These are phyloP conservation scores for Boletellus sp. DNA, from an alignment of 768 basidiomycete genomes.

Conservation along the genomic window DNA sequence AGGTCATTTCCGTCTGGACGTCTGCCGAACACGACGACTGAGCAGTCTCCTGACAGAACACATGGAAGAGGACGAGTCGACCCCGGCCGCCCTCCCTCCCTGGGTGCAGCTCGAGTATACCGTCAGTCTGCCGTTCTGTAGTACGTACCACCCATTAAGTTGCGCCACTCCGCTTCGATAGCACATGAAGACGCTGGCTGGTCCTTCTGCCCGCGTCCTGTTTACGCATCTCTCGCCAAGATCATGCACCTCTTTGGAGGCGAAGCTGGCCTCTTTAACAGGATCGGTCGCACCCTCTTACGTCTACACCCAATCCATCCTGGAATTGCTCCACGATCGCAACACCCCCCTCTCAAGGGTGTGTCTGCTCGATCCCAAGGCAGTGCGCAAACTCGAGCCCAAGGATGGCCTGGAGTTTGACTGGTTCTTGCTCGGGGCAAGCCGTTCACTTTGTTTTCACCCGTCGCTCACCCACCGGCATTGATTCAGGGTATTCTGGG, in stretches of 20 bases:
- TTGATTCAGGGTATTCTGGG: slow-evolving; percentile 57
- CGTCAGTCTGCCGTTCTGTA: slow-evolving; percentile 38
- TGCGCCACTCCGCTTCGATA: slow-evolving; percentile 26
- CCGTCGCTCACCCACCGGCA: background rate
- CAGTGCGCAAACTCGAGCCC: slow-evolving; percentile 62
- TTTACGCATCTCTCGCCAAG: slow-evolving; percentile 86
- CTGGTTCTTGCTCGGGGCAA: slow-evolving; percentile 88
- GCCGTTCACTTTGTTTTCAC: slow-evolving; percentile 20
- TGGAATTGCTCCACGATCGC: slow-evolving; percentile 12
- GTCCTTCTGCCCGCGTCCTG: slow-evolving; percentile 56
- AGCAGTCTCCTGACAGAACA: slow-evolving; percentile 60
- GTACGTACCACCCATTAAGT: background rate
- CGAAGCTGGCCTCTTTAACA: slow-evolving; percentile 12
- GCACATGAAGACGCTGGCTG: slow-evolving; percentile 85
- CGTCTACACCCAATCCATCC: slow-evolving; percentile 23
- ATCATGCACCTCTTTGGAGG: slow-evolving; percentile 54
- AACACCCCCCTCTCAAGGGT: slow-evolving; percentile 53
- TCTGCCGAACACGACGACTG: background rate
- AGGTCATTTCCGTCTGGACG: slow-evolving; percentile 34
- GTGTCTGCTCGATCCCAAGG: slow-evolving; percentile 94
- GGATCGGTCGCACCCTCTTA: slow-evolving; percentile 18
- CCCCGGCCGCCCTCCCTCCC: slow-evolving; percentile 64
- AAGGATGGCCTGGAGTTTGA: slow-evolving; percentile 79
- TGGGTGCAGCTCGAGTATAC: slow-evolving; percentile 95
- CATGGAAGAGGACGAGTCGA: slow-evolving; percentile 91